Evolutionary conservation across 2,329 filamentous ascomycete species (phyloP).

Genomic region (Tolypocladium inflatum): DNA sequence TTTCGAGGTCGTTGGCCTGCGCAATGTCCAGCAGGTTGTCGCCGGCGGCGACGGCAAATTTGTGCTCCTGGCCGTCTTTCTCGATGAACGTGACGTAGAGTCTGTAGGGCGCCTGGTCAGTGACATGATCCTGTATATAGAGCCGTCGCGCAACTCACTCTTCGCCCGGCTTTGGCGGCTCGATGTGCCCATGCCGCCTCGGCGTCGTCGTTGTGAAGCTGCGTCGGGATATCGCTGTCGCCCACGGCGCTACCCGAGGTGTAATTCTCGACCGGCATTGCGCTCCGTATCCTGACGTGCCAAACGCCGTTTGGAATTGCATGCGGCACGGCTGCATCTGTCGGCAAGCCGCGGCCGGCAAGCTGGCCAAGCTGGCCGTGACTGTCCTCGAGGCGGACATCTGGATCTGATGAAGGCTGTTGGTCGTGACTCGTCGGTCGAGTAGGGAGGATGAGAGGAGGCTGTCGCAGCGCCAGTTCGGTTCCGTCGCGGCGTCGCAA

Average conservation of each 20-base stretch:
- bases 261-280: slow-evolving; percentile 10
- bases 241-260: slow-evolving; percentile 6
- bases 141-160: slow-evolving; percentile 53
- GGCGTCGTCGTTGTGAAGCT: slow-evolving; percentile 57
- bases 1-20: slow-evolving; percentile 88
- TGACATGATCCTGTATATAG: background rate
- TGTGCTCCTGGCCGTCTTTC: slow-evolving; percentile 71
- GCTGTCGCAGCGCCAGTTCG: background rate
- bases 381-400: slow-evolving; percentile 24
- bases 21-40: slow-evolving; percentile 95
- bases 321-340: slow-evolving; percentile 15
- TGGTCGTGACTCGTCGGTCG: background rate
- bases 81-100: slow-evolving; percentile 88
- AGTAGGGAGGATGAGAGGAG: background rate
- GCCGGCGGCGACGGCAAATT: slow-evolving; percentile 71
- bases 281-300: slow-evolving; percentile 7
- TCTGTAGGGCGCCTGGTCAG: slow-evolving; percentile 32
- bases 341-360: slow-evolving; percentile 19
- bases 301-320: slow-evolving; percentile 6
- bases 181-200: slow-evolving; percentile 66
- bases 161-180: slow-evolving; percentile 79
- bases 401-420: background rate
- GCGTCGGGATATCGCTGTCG: slow-evolving; percentile 20
- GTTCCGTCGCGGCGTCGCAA: background rate
- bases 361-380: slow-evolving; percentile 20